These are phyloP conservation scores for Suillus fuscotomentosus DNA, from an alignment of 768 basidiomycete genomes.

Conservation along the genomic window DNA sequence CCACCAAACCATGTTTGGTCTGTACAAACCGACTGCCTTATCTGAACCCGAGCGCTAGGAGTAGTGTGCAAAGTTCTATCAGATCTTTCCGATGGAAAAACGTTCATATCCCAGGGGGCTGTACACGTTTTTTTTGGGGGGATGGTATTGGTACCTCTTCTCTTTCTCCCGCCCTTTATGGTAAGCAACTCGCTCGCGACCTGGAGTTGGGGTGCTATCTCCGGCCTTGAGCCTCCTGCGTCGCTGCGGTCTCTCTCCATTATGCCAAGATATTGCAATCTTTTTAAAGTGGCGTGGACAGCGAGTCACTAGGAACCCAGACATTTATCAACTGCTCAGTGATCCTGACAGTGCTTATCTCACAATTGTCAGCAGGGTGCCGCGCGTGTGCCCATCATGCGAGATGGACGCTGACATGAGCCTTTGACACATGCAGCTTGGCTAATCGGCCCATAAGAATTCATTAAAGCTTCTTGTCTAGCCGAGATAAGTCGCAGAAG, in stretches of 20 bases:
- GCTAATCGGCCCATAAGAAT: constrained; percentile 1
- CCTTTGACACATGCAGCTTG: background rate
- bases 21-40: constrained; percentile 19
- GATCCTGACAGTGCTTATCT: background rate
- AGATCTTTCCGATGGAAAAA: constrained; percentile 32
- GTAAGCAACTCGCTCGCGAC: constrained; percentile 5
- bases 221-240: background rate
- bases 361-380: background rate
- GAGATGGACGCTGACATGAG: background rate
- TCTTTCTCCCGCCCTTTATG: constrained; percentile 15
- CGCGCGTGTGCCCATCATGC: background rate
- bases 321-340: too few relatives aligned
- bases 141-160: constrained; percentile 1
- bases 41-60: constrained; percentile 4
- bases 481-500: constrained; percentile 1
- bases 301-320: background rate
- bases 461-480: background rate
- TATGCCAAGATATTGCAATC: background rate
- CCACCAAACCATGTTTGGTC: constrained; percentile 16
- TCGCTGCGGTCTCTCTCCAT: background rate
- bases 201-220: constrained; percentile 12
- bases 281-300: background rate
- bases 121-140: constrained; percentile 1
- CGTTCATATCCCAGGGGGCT: background rate
- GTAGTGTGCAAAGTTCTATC: constrained; percentile 12